Conservation (phyloP, 2,329 filamentous ascomycete genomes). For the Apiospora hydei region DNA sequence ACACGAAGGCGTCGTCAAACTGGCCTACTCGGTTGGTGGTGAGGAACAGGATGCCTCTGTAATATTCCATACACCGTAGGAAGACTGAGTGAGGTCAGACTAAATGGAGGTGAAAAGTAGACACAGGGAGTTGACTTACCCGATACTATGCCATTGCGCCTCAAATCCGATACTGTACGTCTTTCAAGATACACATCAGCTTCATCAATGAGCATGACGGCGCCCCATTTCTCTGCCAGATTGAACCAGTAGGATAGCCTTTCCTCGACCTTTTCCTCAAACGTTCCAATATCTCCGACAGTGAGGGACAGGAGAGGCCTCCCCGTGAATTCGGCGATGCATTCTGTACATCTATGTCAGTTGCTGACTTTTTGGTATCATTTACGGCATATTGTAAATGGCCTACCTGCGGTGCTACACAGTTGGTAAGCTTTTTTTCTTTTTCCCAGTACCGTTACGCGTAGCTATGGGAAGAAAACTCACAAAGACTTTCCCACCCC, state of each 20-base stretch:
- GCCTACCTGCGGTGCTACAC: not conserved
- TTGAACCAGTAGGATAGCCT: slow-evolving; percentile 41
- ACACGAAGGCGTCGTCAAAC: slow-evolving; percentile 37
- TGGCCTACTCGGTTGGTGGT: slow-evolving; percentile 34
- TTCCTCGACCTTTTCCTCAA: slow-evolving; percentile 35
- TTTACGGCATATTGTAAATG: not conserved
- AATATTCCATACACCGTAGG: slow-evolving; percentile 29
- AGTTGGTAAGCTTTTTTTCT: not conserved
- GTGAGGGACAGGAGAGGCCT: slow-evolving; percentile 43
- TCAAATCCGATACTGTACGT: slow-evolving; percentile 31
- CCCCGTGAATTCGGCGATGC: slow-evolving; percentile 44
- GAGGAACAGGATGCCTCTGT: slow-evolving; percentile 33
- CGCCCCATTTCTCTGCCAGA: slow-evolving; percentile 50
- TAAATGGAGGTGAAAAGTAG: too few species aligned
- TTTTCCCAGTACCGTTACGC: too few species aligned
- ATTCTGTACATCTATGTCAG: slow-evolving; percentile 37
- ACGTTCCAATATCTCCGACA: slow-evolving; percentile 40
- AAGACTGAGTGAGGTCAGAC: not conserved
- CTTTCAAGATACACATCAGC: slow-evolving; percentile 44
- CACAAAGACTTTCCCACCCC: not conserved
- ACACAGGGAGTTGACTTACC: not conserved
- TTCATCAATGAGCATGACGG: slow-evolving; percentile 44
- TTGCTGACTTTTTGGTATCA: not conserved
- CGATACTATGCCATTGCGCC: not conserved
- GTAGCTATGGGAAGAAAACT: not conserved